phyloP scores from a whole-genome alignment of 169 alveolate genomes.

The Eimeria falciformis region DNA sequence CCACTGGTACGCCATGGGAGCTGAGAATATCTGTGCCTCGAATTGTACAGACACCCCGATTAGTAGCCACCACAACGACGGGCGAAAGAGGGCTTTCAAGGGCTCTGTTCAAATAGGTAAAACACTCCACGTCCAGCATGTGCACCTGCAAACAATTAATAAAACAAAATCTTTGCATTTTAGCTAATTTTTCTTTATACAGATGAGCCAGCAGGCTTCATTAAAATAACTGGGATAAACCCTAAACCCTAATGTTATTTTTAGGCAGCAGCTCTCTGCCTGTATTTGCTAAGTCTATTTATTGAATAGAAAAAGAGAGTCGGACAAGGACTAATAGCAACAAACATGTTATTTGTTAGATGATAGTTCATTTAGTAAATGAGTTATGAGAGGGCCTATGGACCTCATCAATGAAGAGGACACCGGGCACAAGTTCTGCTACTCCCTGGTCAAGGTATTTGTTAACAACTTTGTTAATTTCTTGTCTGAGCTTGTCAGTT shows the following conservation, averaged over 20 bases:
- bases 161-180: not conserved
- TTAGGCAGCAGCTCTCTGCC: too few species aligned
- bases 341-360: too few species aligned
- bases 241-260: too few species aligned
- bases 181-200: too few species aligned
- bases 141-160: slow-evolving; percentile 85
- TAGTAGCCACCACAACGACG: slow-evolving; percentile 98
- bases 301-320: too few species aligned
- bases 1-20: slow-evolving; percentile 99
- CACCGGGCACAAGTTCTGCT: slow-evolving; percentile 99
- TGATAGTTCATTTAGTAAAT: too few species aligned
- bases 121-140: slow-evolving; percentile 99
- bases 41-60: slow-evolving; percentile 95
- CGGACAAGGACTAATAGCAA: too few species aligned
- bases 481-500: slow-evolving; percentile 98
- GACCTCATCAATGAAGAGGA: slow-evolving; percentile 99
- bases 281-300: too few species aligned
- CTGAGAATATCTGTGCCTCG: slow-evolving; percentile 98
- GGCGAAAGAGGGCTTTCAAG: slow-evolving; percentile 99
- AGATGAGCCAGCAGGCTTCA: too few species aligned
- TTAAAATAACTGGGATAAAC: too few species aligned
- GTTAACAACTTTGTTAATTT: slow-evolving; percentile 98
- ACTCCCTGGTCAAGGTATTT: slow-evolving; percentile 95
- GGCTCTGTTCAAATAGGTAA: slow-evolving; percentile 98
- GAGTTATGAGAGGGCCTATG: not conserved